These are phyloP conservation scores for Crithidia sp. DNA, from an alignment of 208 protist genomes.

Conservation along the genomic window DNA sequence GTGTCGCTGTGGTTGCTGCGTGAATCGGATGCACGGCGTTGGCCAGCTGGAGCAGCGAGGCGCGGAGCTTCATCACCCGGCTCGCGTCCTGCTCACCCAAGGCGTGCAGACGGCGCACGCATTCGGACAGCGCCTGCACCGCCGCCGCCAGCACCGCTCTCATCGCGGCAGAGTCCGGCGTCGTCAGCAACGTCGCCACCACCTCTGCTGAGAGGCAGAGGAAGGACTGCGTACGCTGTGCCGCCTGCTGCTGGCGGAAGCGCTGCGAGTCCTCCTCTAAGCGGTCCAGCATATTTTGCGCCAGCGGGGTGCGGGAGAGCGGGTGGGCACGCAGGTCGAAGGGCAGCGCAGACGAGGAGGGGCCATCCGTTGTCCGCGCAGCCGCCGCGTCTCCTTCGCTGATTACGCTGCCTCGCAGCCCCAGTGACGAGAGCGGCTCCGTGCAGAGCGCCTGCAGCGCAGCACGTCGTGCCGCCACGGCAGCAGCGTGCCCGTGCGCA, in stretches of 20 bases:
- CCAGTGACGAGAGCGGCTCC: slow-evolving; percentile 44
- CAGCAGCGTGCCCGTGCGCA: neutral
- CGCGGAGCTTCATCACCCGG: slow-evolving; percentile 32
- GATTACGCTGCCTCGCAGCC: slow-evolving; percentile 29
- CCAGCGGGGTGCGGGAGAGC: slow-evolving; percentile 54
- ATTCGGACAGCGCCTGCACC: slow-evolving; percentile 28
- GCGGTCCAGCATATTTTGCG: slow-evolving; percentile 76
- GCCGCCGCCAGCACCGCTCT: slow-evolving; percentile 10
- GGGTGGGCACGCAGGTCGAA: slow-evolving; percentile 68
- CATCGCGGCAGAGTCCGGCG: slow-evolving; percentile 12
- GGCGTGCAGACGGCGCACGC: slow-evolving; percentile 27
- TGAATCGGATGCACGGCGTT: slow-evolving; percentile 27
- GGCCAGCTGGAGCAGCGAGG: slow-evolving; percentile 40
- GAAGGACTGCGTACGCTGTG: slow-evolving; percentile 38
- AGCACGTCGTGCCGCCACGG: slow-evolving; percentile 1
- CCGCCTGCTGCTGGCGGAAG: slow-evolving; percentile 59
- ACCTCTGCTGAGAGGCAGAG: slow-evolving; percentile 39
- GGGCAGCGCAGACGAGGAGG: slow-evolving; percentile 43
- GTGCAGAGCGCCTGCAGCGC: slow-evolving; percentile 48
- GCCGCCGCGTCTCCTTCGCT: slow-evolving; percentile 6
- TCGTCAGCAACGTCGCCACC: slow-evolving; percentile 22
- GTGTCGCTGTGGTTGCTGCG: too few relatives aligned
- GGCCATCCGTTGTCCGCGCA: too few relatives aligned
- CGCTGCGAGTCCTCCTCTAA: slow-evolving; percentile 72
- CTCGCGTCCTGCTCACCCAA: slow-evolving; percentile 40